Percentiles rank a stretch among this genome's conserved stretches.
Conservation (phyloP, 2,329 filamentous ascomycete species). For the Tolypocladium album region DNA sequence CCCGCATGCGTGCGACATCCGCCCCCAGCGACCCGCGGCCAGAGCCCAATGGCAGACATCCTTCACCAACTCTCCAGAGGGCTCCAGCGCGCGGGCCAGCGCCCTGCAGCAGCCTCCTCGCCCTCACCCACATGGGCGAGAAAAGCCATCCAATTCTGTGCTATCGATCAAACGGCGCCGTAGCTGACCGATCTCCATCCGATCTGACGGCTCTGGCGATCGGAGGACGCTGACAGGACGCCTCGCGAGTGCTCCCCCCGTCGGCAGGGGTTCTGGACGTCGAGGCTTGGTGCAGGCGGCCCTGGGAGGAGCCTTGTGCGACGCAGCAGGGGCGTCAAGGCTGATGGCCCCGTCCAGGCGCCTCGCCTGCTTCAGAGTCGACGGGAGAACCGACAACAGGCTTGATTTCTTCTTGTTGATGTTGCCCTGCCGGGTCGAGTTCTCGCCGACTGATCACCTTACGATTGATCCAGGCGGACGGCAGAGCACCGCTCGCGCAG, state of each 20-base stretch:
- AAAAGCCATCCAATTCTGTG: not conserved
- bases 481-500: not conserved
- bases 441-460: not conserved
- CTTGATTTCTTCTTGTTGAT: not conserved
- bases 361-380: not conserved
- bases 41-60: not conserved
- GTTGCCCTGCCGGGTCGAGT: not conserved
- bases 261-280: not conserved
- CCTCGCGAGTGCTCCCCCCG: not conserved
- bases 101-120: not conserved
- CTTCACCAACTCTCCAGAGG: not conserved
- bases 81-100: not conserved
- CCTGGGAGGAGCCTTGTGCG: not conserved
- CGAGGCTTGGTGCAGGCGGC: not conserved
- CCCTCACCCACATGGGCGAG: not conserved
- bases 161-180: not conserved
- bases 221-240: constrained; percentile 2
- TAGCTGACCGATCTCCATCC: constrained; percentile 4
- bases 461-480: not conserved
- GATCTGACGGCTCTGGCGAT: constrained; percentile 5
- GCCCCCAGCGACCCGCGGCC: not conserved
- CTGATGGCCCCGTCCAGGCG: not conserved
- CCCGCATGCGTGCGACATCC: not conserved
- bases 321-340: not conserved
- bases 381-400: not conserved